Evolutionary conservation across 306 rosid species (phyloP), one percentile per base, ranked within the genome.

Genomic region (Crotalaria pallida): DNA sequence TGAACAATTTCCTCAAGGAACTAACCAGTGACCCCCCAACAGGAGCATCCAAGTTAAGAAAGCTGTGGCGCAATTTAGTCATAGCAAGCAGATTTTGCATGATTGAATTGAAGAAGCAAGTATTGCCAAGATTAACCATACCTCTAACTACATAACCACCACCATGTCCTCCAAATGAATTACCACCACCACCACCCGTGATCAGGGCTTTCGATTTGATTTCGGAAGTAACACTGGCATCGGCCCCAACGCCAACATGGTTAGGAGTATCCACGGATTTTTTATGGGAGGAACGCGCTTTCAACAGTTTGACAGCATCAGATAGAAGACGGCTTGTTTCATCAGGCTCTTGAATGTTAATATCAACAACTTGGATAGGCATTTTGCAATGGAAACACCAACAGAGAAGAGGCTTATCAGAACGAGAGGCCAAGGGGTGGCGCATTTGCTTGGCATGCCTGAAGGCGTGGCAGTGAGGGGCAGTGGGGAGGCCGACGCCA

Each of bases 21-120:
- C 78, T 67, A 62, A 85, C 71, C 67, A 95, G 86, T 53, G 96
- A 87, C 43, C 96, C 97, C 48, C 96, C 99, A 61, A 48, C 19
- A 70, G 85, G 80, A 56, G 80, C 68, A 74, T 84, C 97, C 50
- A 84, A 31, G 57, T 86, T 73, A 7, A 89, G 67, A 65, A 86
- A 83, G 74, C 49, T 72, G 36, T 81, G 88, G 34, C 89, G 89
- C 84, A 95, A 75, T 79, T 65, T 79, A 73, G 78, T 76, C 79
- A 89, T 81, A 33, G 96, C 97, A 43, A 95, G 82, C 81, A 95
- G 79, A 81, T 91, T 95, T 79, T 95, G 97, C 84, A 89, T 67
- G 53, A 91, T 50, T 15, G 99, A 95, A 82, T 95, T 95, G 79
- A 95, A 95, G 84, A 91, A 95, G 80, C 99, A 95, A 77, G 96